A percentile compares a stretch with the other conserved stretches of the same genome.
Conservation (phyloP, 1,284 basidiomycete genomes). For the Wolfiporia cocos region DNA sequence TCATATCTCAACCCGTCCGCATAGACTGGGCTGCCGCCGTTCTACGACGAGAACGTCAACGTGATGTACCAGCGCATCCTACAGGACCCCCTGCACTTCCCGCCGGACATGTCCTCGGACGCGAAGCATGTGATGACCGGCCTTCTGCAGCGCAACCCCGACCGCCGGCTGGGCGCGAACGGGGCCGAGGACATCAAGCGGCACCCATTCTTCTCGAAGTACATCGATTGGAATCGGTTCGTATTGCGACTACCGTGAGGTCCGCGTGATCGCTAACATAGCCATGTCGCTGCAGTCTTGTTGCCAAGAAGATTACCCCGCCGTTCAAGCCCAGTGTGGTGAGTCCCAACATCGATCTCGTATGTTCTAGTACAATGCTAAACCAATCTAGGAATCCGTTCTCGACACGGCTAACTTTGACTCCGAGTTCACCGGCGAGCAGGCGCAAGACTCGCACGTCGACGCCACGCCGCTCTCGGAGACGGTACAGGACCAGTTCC, state of each 20-base stretch:
- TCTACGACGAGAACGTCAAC: slow-evolving; percentile 98
- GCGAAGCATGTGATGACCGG: slow-evolving; percentile 87
- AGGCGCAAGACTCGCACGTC: slow-evolving; percentile 90
- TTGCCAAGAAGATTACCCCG: slow-evolving; percentile 95
- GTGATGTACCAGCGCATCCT: slow-evolving; percentile 98
- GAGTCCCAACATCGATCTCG: slow-evolving; percentile 24
- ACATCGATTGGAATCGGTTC: slow-evolving; percentile 86
- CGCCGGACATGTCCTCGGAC: slow-evolving; percentile 84
- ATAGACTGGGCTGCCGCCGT: slow-evolving; percentile 92
- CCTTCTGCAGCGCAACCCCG: slow-evolving; percentile 86
- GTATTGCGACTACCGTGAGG: slow-evolving; percentile 13
- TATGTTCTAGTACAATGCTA: background rate
- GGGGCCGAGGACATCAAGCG: slow-evolving; percentile 96
- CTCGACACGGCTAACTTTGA: slow-evolving; percentile 90
- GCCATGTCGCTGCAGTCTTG: slow-evolving; percentile 40
- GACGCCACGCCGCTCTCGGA: slow-evolving; percentile 88
- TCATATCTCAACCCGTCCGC: slow-evolving; percentile 2
- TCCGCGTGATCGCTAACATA: slow-evolving; percentile 3
- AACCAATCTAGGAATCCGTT: slow-evolving; percentile 56
- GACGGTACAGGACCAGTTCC: slow-evolving; percentile 94
- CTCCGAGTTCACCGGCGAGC: slow-evolving; percentile 90
- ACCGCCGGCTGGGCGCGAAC: slow-evolving; percentile 80
- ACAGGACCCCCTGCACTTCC: slow-evolving; percentile 91
- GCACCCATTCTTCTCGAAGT: slow-evolving; percentile 93
- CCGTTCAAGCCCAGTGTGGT: slow-evolving; percentile 98